A percentile compares a stretch with the other conserved stretches of the same genome.
Conservation (phyloP, 352 stramenopile species). For the Phytophthora constricta region DNA sequence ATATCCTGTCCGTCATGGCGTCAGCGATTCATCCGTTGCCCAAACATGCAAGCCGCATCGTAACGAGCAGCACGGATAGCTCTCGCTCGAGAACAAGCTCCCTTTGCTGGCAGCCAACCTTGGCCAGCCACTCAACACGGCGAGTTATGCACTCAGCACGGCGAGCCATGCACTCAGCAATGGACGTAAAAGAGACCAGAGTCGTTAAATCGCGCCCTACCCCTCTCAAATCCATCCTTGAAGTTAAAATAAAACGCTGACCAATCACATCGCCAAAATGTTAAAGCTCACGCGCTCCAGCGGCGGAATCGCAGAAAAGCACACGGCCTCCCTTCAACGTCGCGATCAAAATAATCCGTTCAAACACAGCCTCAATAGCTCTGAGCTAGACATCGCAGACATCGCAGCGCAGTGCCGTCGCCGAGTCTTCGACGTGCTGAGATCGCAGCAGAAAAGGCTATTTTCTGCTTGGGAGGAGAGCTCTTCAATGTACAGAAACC, state of each 20-base stretch:
- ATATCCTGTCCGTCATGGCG: too few relatives aligned
- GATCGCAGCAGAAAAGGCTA: neutral
- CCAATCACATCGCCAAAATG: constrained; percentile 32
- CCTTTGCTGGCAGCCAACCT: too few relatives aligned
- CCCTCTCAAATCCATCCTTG: constrained; percentile 26
- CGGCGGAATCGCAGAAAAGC: constrained; percentile 15
- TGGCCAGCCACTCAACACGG: too few relatives aligned
- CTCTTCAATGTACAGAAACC: neutral
- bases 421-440: neutral
- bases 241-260: constrained; percentile 23
- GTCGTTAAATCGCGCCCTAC: constrained; percentile 5
- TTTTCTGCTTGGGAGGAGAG: neutral
- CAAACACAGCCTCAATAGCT: neutral
- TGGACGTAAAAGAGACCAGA: neutral
- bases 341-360: too few relatives aligned
- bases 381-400: neutral
- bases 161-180: neutral
- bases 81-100: too few relatives aligned
- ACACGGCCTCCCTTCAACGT: neutral
- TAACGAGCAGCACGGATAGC: too few relatives aligned
- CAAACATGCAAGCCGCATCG: too few relatives aligned
- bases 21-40: too few relatives aligned
- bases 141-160: neutral
- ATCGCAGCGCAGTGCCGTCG: neutral
- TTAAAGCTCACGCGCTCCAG: constrained; percentile 27